Percentiles rank a stretch among this genome's conserved stretches.
phyloP scores from a whole-genome alignment of 2,329 filamentous ascomycete species.

The Pseudogymnoascus sp. region DNA sequence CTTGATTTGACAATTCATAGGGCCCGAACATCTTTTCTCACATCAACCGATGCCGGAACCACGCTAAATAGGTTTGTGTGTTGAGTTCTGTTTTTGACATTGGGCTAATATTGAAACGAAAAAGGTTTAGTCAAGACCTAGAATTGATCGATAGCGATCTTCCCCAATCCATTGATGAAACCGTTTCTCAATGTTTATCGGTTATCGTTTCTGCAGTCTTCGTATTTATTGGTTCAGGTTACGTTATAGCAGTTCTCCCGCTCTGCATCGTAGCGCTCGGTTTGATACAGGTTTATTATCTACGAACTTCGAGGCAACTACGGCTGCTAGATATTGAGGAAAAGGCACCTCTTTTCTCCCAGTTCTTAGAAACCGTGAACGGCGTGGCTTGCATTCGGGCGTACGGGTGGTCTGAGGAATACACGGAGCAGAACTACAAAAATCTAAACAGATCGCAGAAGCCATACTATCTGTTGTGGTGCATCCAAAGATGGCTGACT shows the following conservation, averaged over 20 bases:
- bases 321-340: conserved; percentile 41
- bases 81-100: not conserved
- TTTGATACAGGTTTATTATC: conserved; percentile 35
- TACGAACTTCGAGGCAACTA: conserved; percentile 41
- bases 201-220: not conserved
- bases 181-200: not conserved
- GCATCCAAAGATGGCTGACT: conserved; percentile 40
- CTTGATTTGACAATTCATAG: conserved; percentile 32
- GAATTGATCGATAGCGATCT: conserved; percentile 27
- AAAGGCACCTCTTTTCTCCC: conserved; percentile 37
- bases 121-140: conserved; percentile 40
- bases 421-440: conserved; percentile 32
- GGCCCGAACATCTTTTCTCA: conserved; percentile 40
- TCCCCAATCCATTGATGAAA: conserved; percentile 15
- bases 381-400: conserved; percentile 39
- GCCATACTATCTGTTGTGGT: conserved; percentile 40
- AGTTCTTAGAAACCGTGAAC: conserved; percentile 38
- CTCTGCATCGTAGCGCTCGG: conserved; percentile 2
- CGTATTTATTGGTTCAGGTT: not conserved
- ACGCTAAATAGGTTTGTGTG: conserved; percentile 37
- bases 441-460: conserved; percentile 35
- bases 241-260: not conserved
- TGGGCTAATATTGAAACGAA: not conserved
- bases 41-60: conserved; percentile 37
- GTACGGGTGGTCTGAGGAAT: conserved; percentile 38